phyloP scores from a whole-genome alignment of 2,329 filamentous ascomycete genomes.

The Fusarium sp. region DNA sequence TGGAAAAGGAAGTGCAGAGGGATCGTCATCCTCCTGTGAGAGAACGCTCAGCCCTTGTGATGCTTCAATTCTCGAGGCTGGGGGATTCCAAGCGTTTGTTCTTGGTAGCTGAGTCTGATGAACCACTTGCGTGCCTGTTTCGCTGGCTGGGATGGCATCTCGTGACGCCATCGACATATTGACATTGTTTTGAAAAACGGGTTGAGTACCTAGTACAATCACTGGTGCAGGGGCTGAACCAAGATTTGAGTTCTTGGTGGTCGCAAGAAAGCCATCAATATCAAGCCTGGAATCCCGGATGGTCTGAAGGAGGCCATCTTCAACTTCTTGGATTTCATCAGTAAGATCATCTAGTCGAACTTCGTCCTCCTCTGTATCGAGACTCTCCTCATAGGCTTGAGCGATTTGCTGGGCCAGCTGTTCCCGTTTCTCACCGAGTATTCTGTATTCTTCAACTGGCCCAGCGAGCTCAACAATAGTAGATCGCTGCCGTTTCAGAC shows the following conservation, averaged over 20 bases:
- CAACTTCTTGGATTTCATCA: constrained; percentile 58
- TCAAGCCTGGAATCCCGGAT: constrained; percentile 62
- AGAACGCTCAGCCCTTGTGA: constrained; percentile 41
- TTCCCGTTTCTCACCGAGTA: constrained; percentile 59
- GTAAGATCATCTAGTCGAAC: constrained; percentile 62
- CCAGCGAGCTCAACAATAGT: constrained; percentile 56
- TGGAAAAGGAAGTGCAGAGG: constrained; percentile 44
- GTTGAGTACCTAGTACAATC: constrained; percentile 62
- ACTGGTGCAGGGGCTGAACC: constrained; percentile 22
- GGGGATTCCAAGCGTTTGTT: constrained; percentile 42
- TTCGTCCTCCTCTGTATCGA: constrained; percentile 66
- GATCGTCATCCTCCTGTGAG: constrained; percentile 43
- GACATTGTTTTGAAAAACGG: constrained; percentile 46
- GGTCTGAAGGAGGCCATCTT: constrained; percentile 56
- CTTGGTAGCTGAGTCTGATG: constrained; percentile 63
- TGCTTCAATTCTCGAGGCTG: constrained; percentile 33
- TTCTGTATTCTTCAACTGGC: constrained; percentile 58
- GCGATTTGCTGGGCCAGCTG: constrained; percentile 61
- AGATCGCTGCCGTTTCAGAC: constrained; percentile 60
- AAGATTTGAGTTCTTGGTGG: constrained; percentile 26
- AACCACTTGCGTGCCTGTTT: constrained; percentile 61
- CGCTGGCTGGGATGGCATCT: constrained; percentile 49
- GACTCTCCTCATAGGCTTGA: constrained; percentile 63
- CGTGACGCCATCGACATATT: constrained; percentile 52
- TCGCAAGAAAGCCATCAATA: constrained; percentile 54